phyloP scores from a whole-genome alignment of 208 protist genomes.

The Trypanosoma congolense region DNA sequence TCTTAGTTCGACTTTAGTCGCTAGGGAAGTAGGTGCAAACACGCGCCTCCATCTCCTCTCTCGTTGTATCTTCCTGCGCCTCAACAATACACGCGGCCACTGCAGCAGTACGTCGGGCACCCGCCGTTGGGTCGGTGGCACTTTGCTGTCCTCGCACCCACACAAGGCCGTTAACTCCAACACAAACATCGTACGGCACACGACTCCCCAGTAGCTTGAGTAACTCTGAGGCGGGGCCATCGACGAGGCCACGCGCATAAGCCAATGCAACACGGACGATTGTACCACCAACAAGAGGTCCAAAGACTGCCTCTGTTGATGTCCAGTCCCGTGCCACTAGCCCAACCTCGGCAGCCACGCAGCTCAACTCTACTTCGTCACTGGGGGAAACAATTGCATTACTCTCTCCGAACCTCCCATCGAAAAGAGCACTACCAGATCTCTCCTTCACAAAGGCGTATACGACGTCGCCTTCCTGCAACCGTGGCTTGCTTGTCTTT shows the following conservation, averaged over 20 bases:
- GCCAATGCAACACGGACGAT: slow-evolving; percentile 58
- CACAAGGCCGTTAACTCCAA: slow-evolving; percentile 77
- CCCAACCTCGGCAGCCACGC: slow-evolving; percentile 62
- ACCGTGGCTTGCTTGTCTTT: slow-evolving; percentile 64
- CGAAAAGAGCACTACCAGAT: neutral
- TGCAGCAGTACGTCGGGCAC: slow-evolving; percentile 57
- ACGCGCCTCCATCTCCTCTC: slow-evolving; percentile 63
- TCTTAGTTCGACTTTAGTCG: no score
- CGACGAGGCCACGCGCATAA: slow-evolving; percentile 63
- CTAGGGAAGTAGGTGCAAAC: slow-evolving; percentile 63
- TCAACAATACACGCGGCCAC: slow-evolving; percentile 70
- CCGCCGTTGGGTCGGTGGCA: slow-evolving; percentile 36
- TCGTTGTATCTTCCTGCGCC: slow-evolving; percentile 58
- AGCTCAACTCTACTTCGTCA: slow-evolving; percentile 66
- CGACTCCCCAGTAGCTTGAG: slow-evolving; percentile 47
- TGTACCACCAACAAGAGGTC: slow-evolving; percentile 59
- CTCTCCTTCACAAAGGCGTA: slow-evolving; percentile 65
- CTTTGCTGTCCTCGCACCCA: slow-evolving; percentile 70
- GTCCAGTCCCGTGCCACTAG: slow-evolving; percentile 80
- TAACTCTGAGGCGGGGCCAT: slow-evolving; percentile 49
- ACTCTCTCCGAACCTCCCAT: slow-evolving; percentile 3
- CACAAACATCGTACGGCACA: slow-evolving; percentile 68
- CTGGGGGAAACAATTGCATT: slow-evolving; percentile 1
- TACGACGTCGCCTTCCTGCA: slow-evolving; percentile 68
- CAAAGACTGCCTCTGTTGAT: slow-evolving; percentile 72